Percentiles rank a stretch among this genome's conserved stretches.
phyloP scores from a whole-genome alignment of 2,329 filamentous ascomycete species.

The Talaromyces islandicus region DNA sequence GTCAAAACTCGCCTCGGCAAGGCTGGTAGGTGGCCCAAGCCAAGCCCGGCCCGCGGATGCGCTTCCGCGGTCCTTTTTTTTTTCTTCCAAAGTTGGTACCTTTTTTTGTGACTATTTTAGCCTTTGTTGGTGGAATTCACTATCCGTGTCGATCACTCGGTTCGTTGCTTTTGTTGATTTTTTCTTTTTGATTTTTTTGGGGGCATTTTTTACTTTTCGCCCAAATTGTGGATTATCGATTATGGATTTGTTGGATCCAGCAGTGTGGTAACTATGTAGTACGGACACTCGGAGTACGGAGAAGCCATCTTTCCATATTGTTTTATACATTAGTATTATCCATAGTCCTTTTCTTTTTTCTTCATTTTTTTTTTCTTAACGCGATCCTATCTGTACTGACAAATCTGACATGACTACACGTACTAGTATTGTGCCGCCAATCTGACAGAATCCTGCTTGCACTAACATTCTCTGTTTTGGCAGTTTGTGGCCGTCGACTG shows the following conservation, averaged over 20 bases:
- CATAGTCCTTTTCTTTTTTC: too few species aligned
- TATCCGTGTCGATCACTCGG: not conserved
- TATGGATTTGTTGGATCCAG: not conserved
- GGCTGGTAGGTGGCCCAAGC: not conserved
- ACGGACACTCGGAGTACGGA: not conserved
- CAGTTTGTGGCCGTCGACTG: not conserved
- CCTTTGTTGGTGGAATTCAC: not conserved
- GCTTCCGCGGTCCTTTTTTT: not conserved
- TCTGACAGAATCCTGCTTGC: not conserved
- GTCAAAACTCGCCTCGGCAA: not conserved
- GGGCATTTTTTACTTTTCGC: not conserved
- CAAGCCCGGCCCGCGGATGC: not conserved
- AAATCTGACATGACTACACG: not conserved
- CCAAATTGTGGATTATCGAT: not conserved
- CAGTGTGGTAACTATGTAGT: not conserved
- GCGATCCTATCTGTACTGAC: too few species aligned
- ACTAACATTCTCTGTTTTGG: not conserved
- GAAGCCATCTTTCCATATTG: not conserved
- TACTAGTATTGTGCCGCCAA: too few species aligned
- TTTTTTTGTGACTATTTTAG: not conserved
- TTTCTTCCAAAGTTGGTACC: not conserved
- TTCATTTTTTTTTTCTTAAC: too few species aligned
- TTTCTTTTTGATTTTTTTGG: slow-evolving; percentile 1
- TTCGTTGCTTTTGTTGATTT: not conserved
- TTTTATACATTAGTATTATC: too few species aligned